Evolutionary conservation across 2,329 filamentous ascomycete genomes (phyloP), one percentile per base, ranked within the genome.

Genomic region (Hymenoscyphus salicellus): DNA sequence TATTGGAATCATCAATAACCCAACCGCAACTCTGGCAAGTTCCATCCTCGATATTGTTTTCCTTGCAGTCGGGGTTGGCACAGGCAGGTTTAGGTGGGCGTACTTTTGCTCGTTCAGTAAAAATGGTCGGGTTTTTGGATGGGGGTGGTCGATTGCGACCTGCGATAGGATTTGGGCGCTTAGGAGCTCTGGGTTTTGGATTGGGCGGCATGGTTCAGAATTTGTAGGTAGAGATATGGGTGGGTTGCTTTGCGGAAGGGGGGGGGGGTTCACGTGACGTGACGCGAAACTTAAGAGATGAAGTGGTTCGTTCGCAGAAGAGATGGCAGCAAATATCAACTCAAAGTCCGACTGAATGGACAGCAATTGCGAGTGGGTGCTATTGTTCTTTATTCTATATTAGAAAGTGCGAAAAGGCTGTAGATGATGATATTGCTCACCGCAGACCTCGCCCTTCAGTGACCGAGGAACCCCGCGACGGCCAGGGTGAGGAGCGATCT

Each of bases 21-120:
- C 87, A 89, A 83, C 93, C 94, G 77, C 95, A 98, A 57, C 86
- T 89, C 66, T 88, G 86, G 78, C 95, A 98, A 70, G 91, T 84
- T 43, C 86, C 86, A 70, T 88, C 86, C 61, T 84, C 80, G 59
- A 89, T 83, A 63, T 86, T 83, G 17, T 86, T 85, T 61, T 83
- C 84, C n/a, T 80, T 79, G 75, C 86, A 89, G 58, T 79, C 78
- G 65, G 85, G 83, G 73, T 88, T 88, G 14, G 84, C 84, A 75
- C 85, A 88, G n/a, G 64, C 65, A 5, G 65, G 63, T 62, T 66
- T 67, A 7, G 49, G 49, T 38, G 64, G 63, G 55, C 60, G 65
- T n/a, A 63, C 62, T 14, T 68, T 62, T 56, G 65, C 64, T 66
- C 65, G 68, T 49, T 69, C 67, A 5, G 63, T 65, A 20, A 70